Evolutionary conservation across 768 basidiomycete genomes (phyloP).

Genomic region (Serendipita indica): DNA sequence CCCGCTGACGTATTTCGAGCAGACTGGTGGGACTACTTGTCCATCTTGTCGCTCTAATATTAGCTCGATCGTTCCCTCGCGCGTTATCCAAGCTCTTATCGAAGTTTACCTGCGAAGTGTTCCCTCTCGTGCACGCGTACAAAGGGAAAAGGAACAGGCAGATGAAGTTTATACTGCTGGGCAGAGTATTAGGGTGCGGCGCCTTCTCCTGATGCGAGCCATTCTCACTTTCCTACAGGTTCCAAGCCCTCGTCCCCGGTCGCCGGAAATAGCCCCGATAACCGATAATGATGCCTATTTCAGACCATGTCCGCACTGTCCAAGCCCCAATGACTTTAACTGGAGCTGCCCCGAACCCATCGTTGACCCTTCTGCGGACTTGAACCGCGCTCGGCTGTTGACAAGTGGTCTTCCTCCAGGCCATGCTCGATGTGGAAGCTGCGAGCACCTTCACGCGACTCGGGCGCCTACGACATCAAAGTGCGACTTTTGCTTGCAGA

Average conservation of each 20-base stretch:
- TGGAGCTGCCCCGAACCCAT: slow-evolving; percentile 77
- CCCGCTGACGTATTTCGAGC: slow-evolving; percentile 10
- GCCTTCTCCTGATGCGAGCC: slow-evolving; percentile 11
- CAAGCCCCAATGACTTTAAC: slow-evolving; percentile 51
- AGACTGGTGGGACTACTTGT: slow-evolving; percentile 79
- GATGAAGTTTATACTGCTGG: slow-evolving; percentile 64
- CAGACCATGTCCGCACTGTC: slow-evolving; percentile 70
- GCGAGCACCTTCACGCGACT: slow-evolving; percentile 61
- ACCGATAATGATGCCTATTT: slow-evolving; percentile 49
- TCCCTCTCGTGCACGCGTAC: slow-evolving; percentile 51
- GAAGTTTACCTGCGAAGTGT: slow-evolving; percentile 57
- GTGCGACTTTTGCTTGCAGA: slow-evolving; percentile 72
- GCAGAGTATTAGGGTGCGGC: slow-evolving; percentile 44
- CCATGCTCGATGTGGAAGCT: slow-evolving; percentile 69
- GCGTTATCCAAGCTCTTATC: slow-evolving; percentile 55
- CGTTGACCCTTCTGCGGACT: slow-evolving; percentile 49
- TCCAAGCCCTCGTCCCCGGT: slow-evolving; percentile 57
- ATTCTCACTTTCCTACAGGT: slow-evolving; percentile 32
- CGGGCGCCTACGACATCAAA: slow-evolving; percentile 62
- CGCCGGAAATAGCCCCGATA: slow-evolving; percentile 49
- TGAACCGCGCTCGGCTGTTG: slow-evolving; percentile 59
- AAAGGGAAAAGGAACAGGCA: slow-evolving; percentile 62
- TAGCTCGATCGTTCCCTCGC: slow-evolving; percentile 53
- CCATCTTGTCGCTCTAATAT: slow-evolving; percentile 66
- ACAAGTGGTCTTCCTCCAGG: slow-evolving; percentile 67